Evolutionary conservation across 208 protist genomes (phyloP), one percentile per base, ranked within the genome.

Genomic region (Trypanosoma conorhini): DNA sequence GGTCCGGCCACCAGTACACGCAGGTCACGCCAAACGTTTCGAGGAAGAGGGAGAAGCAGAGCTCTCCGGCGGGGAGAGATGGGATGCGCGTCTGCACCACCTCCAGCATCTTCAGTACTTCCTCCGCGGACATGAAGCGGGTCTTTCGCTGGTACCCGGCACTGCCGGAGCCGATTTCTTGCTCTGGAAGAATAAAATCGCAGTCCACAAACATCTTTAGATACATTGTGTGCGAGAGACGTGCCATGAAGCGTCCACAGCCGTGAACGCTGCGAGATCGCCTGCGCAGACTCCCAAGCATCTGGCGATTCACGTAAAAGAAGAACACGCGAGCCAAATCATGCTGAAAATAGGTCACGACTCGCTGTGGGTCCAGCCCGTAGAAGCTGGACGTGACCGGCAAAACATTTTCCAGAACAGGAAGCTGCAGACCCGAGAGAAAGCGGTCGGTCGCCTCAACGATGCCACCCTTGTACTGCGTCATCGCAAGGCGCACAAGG

Each of bases 1-100:
- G 85, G 50, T 93, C 86, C 9, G 88, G 85, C 67, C 86, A 96
- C 88, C 91, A 96, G 75, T 94, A 87, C 42, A 83, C 40, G 28
- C 73, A 74, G 22, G 88, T 28, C 31, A 84, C 69, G 15, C 72
- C 69, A 40, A 96, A 52, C 24, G 70, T 73, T 56, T 96, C 86
- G 5, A 94, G 51, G 69, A 94, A 94, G 26, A 93, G 66, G 5
- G 83, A 82, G 62, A 94, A 94, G 57, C 83, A 85, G 3, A 96
- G 28, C 57, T 89, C 84, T 40, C 75, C 81, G 26, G 57, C 22
- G 24, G 66, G 50, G 42, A 71, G 22, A 12, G 63, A 51, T 33
- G 61, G 60, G 28, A 66, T 70, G 13, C 70, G 70, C 52, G 42
- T 31, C 1, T 72, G 62, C 33, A 70, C 17, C 28, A 40, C 22